Percentiles rank a stretch among this genome's conserved stretches.
Evolutionary conservation across 1,139 yeast species (phyloP).

Genomic region (Geotrichum histeridarum): DNA sequence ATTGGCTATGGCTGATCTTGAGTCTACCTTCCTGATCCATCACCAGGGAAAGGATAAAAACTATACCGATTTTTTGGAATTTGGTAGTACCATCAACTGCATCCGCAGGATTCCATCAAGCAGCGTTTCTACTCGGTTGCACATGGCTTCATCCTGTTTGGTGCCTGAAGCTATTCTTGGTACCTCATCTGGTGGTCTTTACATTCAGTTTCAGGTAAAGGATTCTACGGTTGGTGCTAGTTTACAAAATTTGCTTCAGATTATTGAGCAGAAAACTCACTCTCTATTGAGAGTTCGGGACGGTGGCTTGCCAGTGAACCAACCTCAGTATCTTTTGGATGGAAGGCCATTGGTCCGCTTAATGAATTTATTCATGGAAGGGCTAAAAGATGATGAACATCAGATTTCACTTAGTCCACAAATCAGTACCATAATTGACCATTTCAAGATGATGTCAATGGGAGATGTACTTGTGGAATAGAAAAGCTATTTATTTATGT

Average conservation of each 20-base stretch:
- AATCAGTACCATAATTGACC: no score
- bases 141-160: neutral
- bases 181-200: constrained; percentile 5
- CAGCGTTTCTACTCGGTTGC: neutral
- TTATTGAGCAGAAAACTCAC: no score
- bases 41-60: neutral
- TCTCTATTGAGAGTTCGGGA: no score
- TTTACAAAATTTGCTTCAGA: no score
- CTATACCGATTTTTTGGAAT: no score
- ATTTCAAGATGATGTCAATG: no score
- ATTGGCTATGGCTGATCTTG: neutral
- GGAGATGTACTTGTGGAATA: no score
- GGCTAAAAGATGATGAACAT: neutral
- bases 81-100: constrained; percentile 3
- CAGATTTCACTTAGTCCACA: no score
- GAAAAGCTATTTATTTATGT: no score
- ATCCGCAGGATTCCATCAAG: neutral
- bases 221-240: neutral
- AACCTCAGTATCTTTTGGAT: neutral
- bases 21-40: neutral
- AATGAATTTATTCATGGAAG: neutral
- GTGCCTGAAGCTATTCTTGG: constrained; percentile 1
- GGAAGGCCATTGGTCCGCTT: neutral
- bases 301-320: no score
- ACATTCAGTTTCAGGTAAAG: neutral